Conservation (phyloP, 2,329 filamentous ascomycete species). For the Colletotrichum sp. region DNA sequence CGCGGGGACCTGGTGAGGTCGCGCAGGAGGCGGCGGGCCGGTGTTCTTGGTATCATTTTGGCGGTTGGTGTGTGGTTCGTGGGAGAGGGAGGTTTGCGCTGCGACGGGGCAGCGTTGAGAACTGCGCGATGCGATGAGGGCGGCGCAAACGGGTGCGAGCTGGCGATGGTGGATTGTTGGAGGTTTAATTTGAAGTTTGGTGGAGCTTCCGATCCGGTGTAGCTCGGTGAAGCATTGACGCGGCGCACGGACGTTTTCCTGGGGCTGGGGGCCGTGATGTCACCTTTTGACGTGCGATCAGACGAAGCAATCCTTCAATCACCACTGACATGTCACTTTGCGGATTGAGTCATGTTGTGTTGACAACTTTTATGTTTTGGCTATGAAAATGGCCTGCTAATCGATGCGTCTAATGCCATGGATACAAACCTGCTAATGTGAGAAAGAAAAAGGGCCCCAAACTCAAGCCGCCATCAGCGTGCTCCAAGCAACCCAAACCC, state of each 20-base stretch:
- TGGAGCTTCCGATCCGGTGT: not conserved
- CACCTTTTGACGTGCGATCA: constrained; percentile 1
- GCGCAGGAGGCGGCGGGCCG: constrained; percentile 8
- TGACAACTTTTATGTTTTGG: not conserved
- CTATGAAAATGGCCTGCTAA: not conserved
- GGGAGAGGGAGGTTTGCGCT: not conserved
- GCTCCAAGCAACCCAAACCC: constrained; percentile 63
- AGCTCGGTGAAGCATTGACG: not conserved
- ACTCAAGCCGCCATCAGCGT: constrained; percentile 40
- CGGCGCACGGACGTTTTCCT: not conserved
- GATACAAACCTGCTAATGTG: not conserved
- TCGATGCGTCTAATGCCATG: constrained; percentile 7
- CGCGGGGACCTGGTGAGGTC: not conserved
- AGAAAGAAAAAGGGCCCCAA: not conserved
- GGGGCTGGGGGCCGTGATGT: not conserved
- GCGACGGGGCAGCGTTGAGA: not conserved
- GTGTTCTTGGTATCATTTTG: constrained; percentile 8
- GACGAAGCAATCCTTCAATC: not conserved
- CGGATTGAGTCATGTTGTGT: not conserved
- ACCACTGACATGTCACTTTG: not conserved
- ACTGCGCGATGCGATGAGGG: not conserved
- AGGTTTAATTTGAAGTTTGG: not conserved
- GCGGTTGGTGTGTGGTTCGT: not conserved
- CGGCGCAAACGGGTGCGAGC: not conserved
- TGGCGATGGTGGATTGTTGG: not conserved